Conservation (phyloP, 2,329 filamentous ascomycete species). For the Tolypocladium endophyticum region DNA sequence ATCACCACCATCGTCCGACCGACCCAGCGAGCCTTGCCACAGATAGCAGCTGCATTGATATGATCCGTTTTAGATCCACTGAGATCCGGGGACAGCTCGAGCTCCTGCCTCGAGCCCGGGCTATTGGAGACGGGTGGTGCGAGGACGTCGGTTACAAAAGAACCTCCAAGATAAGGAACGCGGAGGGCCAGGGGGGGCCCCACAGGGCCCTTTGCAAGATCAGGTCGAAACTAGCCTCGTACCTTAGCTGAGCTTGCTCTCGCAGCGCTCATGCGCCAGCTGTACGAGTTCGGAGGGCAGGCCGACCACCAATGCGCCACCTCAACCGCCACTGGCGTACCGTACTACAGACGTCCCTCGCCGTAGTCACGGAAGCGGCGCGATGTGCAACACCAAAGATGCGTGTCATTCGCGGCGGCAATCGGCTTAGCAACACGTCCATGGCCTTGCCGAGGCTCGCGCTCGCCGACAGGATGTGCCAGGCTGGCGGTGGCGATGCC, state of each 20-base stretch:
- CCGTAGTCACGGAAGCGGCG: background rate
- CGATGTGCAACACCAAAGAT: background rate
- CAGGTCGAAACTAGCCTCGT: background rate
- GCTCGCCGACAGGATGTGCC: background rate
- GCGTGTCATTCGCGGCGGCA: background rate
- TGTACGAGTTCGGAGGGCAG: too few species aligned
- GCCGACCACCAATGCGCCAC: background rate
- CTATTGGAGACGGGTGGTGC: background rate
- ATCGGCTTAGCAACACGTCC: background rate
- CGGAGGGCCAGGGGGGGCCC: background rate
- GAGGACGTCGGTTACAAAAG: slow-evolving; percentile 2
- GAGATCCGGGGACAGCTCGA: background rate
- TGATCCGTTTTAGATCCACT: background rate
- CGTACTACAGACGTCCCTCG: background rate
- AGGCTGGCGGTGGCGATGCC: background rate
- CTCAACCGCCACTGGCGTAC: background rate
- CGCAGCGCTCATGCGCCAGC: too few species aligned
- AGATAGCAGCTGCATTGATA: background rate
- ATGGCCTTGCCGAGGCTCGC: background rate
- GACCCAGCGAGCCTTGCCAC: background rate
- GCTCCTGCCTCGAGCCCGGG: background rate
- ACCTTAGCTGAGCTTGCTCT: too few species aligned
- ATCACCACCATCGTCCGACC: background rate
- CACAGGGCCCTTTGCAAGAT: background rate
- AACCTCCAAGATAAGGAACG: slow-evolving; percentile 7